Evolutionary conservation across 225 moss, liverwort and hornwort genomes (phyloP), one percentile per base, ranked within the genome.

Genomic region (Climacium dendroides): DNA sequence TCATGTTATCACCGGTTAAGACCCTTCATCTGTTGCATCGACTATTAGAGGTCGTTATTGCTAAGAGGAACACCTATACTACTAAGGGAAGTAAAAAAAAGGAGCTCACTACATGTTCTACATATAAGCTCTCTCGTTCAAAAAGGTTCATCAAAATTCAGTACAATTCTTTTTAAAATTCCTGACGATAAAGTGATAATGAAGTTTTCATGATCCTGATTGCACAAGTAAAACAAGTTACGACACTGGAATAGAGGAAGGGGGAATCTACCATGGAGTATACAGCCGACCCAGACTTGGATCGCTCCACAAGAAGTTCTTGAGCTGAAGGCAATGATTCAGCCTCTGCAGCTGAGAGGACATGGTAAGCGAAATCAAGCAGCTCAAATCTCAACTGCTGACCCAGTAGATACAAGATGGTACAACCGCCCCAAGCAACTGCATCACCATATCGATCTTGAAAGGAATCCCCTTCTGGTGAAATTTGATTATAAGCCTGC

Each of bases 391-490:
- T 87, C 78, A 95, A 89, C 80, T 97, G 97, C 78, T 98, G 98
- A 57, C 98, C 96, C 58, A 97, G 80, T 59, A 98, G 87, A 92
- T 98, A 97, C 87, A 95, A 91, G 69, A 98, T 85, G 63, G 98
- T 95, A 89, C 98, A 98, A 87, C 98, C 98, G 69, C 98, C 98
- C 98, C 97, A 98, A 67, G 98, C 93, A 73, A 98, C 95, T 85
- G 96, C 96, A 85, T 98, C 98, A 78, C 98, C 98, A 83, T 95
- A 97, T 85, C 93, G 92, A 86, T 96, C 96, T 89, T 95, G 94
- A 91, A 96, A 96, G 37, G 95, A 91, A 74, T 96, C 97, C 19
- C 93, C 95, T 83, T 98, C 98, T 65, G 88, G 89, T 20, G 93
- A 90, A 78, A 87, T 89, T 79, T 91, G 90, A 85, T 90, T 92